These are phyloP conservation scores for Spizellomyces punctatus DNA, from an alignment of 192 early-diverging fungal genomes.

Conservation along the genomic window DNA sequence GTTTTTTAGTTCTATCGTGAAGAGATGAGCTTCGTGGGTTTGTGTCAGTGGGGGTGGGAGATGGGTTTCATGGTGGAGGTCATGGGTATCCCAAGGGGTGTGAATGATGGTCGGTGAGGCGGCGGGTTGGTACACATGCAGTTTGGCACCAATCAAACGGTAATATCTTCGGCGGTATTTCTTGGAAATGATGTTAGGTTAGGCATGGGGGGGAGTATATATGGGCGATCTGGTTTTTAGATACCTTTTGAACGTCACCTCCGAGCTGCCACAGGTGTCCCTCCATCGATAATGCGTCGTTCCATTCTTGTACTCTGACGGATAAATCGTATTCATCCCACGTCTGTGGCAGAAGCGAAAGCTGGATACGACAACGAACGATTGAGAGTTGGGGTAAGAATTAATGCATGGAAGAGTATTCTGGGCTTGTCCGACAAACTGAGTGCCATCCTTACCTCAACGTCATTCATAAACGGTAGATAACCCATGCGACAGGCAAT, in stretches of 20 bases:
- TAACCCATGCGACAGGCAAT: conserved; percentile 12
- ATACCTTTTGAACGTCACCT: conserved; percentile 18
- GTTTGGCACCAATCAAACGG: neutral
- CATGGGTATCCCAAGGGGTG: conserved; percentile 6
- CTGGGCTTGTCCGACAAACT: neutral
- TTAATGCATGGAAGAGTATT: neutral
- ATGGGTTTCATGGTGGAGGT: neutral
- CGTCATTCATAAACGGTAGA: conserved; percentile 16
- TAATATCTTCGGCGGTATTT: conserved; percentile 9
- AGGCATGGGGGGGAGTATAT: neutral
- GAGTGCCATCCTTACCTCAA: neutral
- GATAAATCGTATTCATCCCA: conserved; percentile 13
- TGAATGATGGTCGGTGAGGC: conserved; percentile 2
- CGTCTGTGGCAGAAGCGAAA: conserved; percentile 11
- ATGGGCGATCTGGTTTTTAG: neutral
- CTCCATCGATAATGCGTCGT: conserved; percentile 29
- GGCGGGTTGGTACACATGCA: conserved; percentile 11
- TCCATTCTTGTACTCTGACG: conserved; percentile 23
- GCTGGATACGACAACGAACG: neutral
- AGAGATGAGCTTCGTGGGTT: conserved; percentile 5
- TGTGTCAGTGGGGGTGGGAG: conserved; percentile 7
- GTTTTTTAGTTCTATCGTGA: conserved; percentile 9
- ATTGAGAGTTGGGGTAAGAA: neutral
- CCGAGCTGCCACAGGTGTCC: conserved; percentile 29
- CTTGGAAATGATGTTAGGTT: neutral